Conservation (phyloP, 2,329 filamentous ascomycete genomes). For the Alternaria atra region DNA sequence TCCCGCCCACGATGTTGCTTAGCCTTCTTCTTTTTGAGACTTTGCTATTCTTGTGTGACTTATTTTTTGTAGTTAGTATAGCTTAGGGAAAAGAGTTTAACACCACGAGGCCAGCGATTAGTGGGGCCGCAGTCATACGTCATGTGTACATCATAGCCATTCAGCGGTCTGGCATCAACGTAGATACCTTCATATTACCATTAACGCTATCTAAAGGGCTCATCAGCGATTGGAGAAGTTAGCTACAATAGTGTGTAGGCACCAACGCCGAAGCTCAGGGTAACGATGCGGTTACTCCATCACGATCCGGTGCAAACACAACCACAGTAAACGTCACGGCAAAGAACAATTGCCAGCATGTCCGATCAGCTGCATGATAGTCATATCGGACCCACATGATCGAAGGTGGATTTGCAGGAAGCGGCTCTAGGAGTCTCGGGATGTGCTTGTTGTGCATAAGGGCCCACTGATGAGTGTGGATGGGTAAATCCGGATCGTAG, state of each 20-base stretch:
- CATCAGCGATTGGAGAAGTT: not conserved
- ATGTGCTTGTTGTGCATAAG: not conserved
- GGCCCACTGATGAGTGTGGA: not conserved
- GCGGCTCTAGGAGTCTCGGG: not conserved
- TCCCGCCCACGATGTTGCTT: not conserved
- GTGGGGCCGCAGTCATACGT: slow-evolving; percentile 35
- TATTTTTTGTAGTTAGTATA: not conserved
- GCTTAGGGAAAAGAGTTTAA: not conserved
- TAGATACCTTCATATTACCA: not conserved
- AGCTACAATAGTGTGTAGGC: not conserved
- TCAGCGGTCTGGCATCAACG: not conserved
- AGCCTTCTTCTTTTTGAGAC: not conserved
- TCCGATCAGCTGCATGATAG: too few species aligned
- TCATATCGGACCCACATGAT: too few species aligned
- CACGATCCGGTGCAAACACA: too few species aligned
- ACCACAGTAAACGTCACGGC: too few species aligned
- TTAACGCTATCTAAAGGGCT: not conserved
- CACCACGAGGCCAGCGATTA: not conserved
- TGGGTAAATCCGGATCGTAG: not conserved
- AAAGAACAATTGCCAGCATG: too few species aligned
- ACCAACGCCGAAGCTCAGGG: not conserved
- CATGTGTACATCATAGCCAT: slow-evolving; percentile 57
- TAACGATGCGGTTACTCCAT: too few species aligned
- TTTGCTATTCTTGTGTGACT: not conserved
- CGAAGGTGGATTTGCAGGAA: too few species aligned